Evolutionary conservation across 2,329 filamentous ascomycete species (phyloP).

Genomic region (Fonsecaea monophora): DNA sequence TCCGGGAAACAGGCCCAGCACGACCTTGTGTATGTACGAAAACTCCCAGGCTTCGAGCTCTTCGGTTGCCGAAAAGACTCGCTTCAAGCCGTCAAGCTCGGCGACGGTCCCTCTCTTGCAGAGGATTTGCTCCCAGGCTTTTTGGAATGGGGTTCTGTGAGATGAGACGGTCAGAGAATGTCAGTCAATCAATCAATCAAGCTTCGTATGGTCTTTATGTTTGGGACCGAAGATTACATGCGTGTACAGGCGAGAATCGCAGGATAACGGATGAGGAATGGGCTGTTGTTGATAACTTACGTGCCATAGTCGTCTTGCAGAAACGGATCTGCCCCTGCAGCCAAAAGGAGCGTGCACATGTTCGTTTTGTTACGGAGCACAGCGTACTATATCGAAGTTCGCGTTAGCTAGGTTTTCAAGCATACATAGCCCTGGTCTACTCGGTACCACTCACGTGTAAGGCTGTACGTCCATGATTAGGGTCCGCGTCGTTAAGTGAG

Average conservation of each 20-base stretch:
- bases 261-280: too few relatives aligned
- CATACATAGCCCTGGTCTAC: neutral
- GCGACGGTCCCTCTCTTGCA: neutral
- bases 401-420: neutral
- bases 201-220: neutral
- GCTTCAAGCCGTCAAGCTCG: neutral
- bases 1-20: neutral
- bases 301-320: neutral
- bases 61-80: neutral
- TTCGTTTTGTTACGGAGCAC: neutral
- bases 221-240: neutral
- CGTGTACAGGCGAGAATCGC: neutral
- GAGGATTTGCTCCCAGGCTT: constrained; percentile 3
- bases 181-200: too few relatives aligned
- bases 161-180: too few relatives aligned
- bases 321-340: neutral
- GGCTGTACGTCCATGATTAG: neutral
- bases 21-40: neutral
- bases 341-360: neutral
- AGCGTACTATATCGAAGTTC: neutral
- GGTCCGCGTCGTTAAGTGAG: neutral
- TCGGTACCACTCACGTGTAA: neutral
- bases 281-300: neutral
- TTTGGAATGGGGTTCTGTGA: neutral
- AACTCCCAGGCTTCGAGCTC: neutral